Evolutionary conservation across 192 early-diverging fungal species (phyloP).

Genomic region (Thoreauomyces humboldtii): DNA sequence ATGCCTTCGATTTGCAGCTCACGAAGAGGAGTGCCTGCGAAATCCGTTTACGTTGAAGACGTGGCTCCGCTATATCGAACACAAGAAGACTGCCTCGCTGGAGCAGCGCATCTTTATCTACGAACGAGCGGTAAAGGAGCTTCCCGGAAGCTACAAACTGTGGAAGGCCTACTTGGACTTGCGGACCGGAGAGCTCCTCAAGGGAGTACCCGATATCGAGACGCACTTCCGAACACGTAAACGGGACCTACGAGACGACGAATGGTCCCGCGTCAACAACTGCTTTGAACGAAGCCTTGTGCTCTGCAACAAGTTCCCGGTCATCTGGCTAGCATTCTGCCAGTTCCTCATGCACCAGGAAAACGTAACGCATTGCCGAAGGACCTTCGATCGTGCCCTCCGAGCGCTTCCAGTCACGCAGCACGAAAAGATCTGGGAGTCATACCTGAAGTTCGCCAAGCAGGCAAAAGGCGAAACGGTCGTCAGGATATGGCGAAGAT

Average conservation of each 20-base stretch:
- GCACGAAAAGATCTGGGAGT: conserved; percentile 83
- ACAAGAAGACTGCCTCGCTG: conserved; percentile 62
- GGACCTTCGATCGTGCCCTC: conserved; percentile 89
- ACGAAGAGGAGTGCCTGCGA: conserved; percentile 56
- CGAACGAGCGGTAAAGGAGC: conserved; percentile 80
- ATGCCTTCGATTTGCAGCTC: too few species aligned
- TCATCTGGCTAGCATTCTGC: conserved; percentile 85
- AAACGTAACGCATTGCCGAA: conserved; percentile 58
- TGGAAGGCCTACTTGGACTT: conserved; percentile 87
- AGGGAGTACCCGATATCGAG: conserved; percentile 51
- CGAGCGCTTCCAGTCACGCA: conserved; percentile 89
- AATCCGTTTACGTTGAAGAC: conserved; percentile 58
- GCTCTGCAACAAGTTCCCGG: conserved; percentile 93
- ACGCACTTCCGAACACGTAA: conserved; percentile 36
- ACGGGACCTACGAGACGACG: conserved; percentile 31
- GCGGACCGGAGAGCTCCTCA: conserved; percentile 45
- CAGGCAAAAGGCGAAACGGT: conserved; percentile 77
- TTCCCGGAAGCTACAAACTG: conserved; percentile 95
- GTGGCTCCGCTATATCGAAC: conserved; percentile 90
- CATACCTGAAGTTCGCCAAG: conserved; percentile 80
- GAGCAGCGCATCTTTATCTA: conserved; percentile 62
- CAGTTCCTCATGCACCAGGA: conserved; percentile 64
- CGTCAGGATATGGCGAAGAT: conserved; percentile 75
- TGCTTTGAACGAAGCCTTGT: conserved; percentile 87
- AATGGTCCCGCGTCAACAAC: conserved; percentile 64